Percentiles rank a stretch among this genome's conserved stretches.
phyloP scores from a whole-genome alignment of 169 alveolate genomes.

The Plasmodium fragile region DNA sequence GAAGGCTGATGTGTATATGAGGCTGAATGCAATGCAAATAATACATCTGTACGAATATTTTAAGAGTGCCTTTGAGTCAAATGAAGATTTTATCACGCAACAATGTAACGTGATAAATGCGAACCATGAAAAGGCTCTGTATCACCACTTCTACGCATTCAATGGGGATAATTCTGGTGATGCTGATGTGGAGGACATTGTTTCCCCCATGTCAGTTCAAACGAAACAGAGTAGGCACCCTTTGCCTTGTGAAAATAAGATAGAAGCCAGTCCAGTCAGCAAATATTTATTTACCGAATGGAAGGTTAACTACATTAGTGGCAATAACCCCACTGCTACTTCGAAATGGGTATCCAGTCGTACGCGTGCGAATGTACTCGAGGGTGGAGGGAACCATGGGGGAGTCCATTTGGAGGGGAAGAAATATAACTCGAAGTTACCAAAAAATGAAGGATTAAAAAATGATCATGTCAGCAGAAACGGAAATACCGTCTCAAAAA shows the following conservation, averaged over 20 bases:
- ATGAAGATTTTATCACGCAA: constrained; percentile 34
- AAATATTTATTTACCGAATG: background rate
- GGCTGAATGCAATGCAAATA: constrained; percentile 41
- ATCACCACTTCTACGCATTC: constrained; percentile 13
- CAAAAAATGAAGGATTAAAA: background rate
- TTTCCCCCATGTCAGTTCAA: background rate
- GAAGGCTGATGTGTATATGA: background rate
- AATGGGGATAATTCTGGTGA: background rate
- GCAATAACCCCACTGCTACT: background rate
- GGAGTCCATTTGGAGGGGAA: background rate
- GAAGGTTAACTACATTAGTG: constrained; percentile 5
- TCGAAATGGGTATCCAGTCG: background rate
- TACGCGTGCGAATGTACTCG: background rate
- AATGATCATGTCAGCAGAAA: background rate
- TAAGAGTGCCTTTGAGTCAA: constrained; percentile 34
- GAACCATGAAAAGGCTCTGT: constrained; percentile 3
- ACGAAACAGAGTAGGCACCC: background rate
- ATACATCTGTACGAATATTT: constrained; percentile 50
- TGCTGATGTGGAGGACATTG: background rate
- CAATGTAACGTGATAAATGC: background rate
- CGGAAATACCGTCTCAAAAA: background rate
- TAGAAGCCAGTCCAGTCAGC: background rate
- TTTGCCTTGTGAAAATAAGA: background rate
- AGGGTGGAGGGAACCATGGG: background rate
- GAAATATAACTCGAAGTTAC: background rate